These are phyloP conservation scores for Trebouxia sp. DNA, from an alignment of 139 green algal species.

Conservation along the genomic window DNA sequence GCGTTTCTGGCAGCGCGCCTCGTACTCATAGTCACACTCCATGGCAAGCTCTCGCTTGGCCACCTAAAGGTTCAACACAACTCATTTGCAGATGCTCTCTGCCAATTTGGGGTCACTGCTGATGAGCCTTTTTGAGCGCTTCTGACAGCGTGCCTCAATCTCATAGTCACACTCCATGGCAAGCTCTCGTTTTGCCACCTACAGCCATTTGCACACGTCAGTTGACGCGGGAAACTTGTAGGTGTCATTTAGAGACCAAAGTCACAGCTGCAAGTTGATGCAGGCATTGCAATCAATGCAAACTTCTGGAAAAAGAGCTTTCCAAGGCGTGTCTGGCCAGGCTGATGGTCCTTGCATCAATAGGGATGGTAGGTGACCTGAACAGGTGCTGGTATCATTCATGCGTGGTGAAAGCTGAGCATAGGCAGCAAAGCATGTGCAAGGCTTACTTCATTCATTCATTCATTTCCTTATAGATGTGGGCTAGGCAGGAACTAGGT, in stretches of 20 bases:
- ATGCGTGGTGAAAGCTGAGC: no score
- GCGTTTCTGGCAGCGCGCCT: conserved; percentile 54
- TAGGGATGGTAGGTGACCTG: no score
- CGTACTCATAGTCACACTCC: conserved; percentile 93
- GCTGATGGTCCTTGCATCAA: no score
- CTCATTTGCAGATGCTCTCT: conserved; percentile 41
- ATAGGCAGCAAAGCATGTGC: no score
- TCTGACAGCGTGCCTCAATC: conserved; percentile 56
- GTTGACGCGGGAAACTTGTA: neutral
- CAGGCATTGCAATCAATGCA: neutral
- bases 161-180: conserved; percentile 93
- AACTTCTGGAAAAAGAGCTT: no score
- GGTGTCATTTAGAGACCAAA: neutral
- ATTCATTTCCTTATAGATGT: no score
- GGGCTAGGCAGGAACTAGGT: no score
- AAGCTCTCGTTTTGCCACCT: conserved; percentile 91
- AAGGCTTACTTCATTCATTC: no score
- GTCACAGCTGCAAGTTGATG: neutral
- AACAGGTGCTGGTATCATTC: no score
- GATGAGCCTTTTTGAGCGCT: conserved; percentile 68
- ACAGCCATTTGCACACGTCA: neutral
- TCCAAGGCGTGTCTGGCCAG: no score
- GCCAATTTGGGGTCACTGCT: conserved; percentile 41
- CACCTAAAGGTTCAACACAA: conserved; percentile 46
- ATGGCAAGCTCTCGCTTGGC: conserved; percentile 89